Percentiles rank a stretch among this genome's conserved stretches.
These are phyloP conservation scores for Termitomyces sp. DNA, from an alignment of 768 basidiomycete species.

Conservation along the genomic window DNA sequence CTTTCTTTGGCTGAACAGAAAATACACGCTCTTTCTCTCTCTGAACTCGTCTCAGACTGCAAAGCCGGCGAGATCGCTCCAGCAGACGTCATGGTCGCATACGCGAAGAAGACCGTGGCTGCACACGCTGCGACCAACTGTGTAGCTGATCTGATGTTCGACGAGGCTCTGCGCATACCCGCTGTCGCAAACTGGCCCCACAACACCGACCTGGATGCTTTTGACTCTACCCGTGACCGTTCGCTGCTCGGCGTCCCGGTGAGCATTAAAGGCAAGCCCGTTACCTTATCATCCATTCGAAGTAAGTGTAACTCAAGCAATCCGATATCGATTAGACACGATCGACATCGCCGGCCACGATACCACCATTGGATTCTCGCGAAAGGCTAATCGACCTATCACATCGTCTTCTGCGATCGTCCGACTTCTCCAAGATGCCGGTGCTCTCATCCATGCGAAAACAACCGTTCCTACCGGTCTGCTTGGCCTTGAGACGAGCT, in stretches of 20 bases:
- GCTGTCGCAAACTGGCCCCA: constrained; percentile 37
- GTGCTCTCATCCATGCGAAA: constrained; percentile 63
- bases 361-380: constrained; percentile 58
- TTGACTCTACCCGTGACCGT: constrained; percentile 33
- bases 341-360: constrained; percentile 55
- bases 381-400: constrained; percentile 41
- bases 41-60: constrained; percentile 43
- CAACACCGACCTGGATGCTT: constrained; percentile 31
- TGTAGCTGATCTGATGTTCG: constrained; percentile 62
- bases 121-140: constrained; percentile 65
- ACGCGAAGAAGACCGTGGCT: constrained; percentile 50
- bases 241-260: constrained; percentile 67
- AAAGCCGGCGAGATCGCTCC: constrained; percentile 37
- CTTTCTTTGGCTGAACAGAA: constrained; percentile 43
- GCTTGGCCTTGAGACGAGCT: constrained; percentile 51
- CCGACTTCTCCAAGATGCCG: constrained; percentile 54
- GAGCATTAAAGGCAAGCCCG: constrained; percentile 55
- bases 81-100: constrained; percentile 42
- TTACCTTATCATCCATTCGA: constrained; percentile 3
- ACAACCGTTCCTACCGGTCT: constrained; percentile 59
- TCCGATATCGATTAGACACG: constrained; percentile 29
- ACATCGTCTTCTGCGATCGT: constrained; percentile 50
- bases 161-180: constrained; percentile 35
- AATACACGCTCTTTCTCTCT: constrained; percentile 45
- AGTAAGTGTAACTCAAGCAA: constrained; percentile 8